These are phyloP conservation scores for Boletus vinaceobasis DNA, from an alignment of 768 basidiomycete species.

Conservation along the genomic window DNA sequence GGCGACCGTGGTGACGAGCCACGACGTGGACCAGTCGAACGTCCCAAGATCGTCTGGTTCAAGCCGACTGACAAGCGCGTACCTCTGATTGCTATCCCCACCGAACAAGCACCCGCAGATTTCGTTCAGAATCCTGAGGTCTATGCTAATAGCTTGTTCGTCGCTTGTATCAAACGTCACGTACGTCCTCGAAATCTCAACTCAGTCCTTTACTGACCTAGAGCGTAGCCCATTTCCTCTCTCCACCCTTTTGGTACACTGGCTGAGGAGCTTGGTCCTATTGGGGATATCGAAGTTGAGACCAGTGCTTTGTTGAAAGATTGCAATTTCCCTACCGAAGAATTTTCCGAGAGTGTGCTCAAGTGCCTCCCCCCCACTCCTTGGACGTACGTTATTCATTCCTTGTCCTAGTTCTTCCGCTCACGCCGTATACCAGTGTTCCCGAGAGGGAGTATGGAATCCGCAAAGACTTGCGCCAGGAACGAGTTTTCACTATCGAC, in stretches of 20 bases:
- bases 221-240: constrained; percentile 79
- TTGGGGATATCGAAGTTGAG: constrained; percentile 98
- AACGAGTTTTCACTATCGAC: constrained; percentile 92
- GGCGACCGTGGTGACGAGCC: constrained; percentile 88
- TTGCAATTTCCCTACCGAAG: constrained; percentile 98
- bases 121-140: constrained; percentile 93
- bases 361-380: constrained; percentile 96
- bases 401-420: background rate
- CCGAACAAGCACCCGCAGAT: constrained; percentile 95
- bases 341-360: constrained; percentile 90
- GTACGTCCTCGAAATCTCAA: constrained; percentile 45
- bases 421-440: constrained; percentile 46
- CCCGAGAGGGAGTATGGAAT: constrained; percentile 86
- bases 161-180: constrained; percentile 98
- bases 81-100: constrained; percentile 96
- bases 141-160: constrained; percentile 89
- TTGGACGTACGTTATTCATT: constrained; percentile 64
- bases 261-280: constrained; percentile 96
- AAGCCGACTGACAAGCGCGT: constrained; percentile 99
- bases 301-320: constrained; percentile 97
- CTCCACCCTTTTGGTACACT: constrained; percentile 98
- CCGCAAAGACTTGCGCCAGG: constrained; percentile 82
- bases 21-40: constrained; percentile 71
- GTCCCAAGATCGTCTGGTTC: constrained; percentile 99
- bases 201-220: constrained; percentile 13